Base-by-base conservation (phyloP, 2,329 filamentous ascomycete genomes). In the Phoma herbarum region DNA sequence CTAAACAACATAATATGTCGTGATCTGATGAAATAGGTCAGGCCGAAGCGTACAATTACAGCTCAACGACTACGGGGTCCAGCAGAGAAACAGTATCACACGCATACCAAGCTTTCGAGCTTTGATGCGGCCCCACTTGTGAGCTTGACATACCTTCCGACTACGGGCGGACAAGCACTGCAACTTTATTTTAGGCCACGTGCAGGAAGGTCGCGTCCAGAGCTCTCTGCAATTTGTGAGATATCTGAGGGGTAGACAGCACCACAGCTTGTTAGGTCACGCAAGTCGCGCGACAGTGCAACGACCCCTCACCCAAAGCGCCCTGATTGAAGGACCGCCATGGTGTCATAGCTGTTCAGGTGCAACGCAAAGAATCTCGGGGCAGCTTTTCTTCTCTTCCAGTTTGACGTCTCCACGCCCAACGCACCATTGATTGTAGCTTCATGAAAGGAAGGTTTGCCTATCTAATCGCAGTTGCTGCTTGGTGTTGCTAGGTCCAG, bases 301-400 rank as follows among this genome's bases (percentile, higher is more conserved):
- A 28, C 56, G 39, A 47, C 56, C 56, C 56, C 56, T 59, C 56
- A 45, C 35, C 33, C n/a, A 53, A 31, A 22, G 56, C 26, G 52
- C 33, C 33, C 51, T 52, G 22, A 52, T 53, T 51, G 50, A 54
- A 46, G 44, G 50, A 52, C 57, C 58, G 52, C 60, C 46, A 62
- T 65, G 51, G 60, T 66, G 65, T 69, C 63, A 66, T 69, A 67
- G 67, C 65, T 61, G 67, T 61, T 10, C 4, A 37, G 16, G 18
- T 61, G 56, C 56, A 58, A 43, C 61, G 53, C 54, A 52, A 64
- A 65, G 56, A 60, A 60, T 63, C 55, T 52, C 42, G 44, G n/a
- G 59, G 48, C 50, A 60, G 52, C 57, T 44, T 43, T 23, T 48
- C 23, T 46, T 55, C 50, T 52, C 48, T 42, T 12, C 33, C 20